Evolutionary conservation across 768 basidiomycete species (phyloP).

Genomic region (Podaxis sp.): DNA sequence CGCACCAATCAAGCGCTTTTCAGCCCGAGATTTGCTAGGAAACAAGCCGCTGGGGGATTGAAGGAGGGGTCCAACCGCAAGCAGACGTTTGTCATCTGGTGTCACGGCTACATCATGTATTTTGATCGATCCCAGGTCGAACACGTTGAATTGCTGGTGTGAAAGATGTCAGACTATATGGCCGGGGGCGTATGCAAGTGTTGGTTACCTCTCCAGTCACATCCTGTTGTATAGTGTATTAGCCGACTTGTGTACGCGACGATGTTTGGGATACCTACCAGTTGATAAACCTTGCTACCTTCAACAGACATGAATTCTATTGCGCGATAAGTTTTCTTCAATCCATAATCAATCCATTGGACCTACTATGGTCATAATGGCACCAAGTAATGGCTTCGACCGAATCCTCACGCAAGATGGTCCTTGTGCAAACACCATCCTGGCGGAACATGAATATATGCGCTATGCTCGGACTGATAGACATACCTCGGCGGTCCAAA

Average conservation of each 20-base stretch:
- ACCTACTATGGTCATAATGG: slow-evolving; percentile 56
- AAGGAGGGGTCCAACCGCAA: slow-evolving; percentile 69
- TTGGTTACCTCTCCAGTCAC: slow-evolving; percentile 50
- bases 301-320: slow-evolving; percentile 73
- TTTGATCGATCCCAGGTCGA: slow-evolving; percentile 59
- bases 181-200: not conserved
- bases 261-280: slow-evolving; percentile 36
- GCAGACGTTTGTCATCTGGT: slow-evolving; percentile 58
- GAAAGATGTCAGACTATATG: not conserved
- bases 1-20: slow-evolving; percentile 73
- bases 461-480: not conserved
- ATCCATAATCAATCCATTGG: not conserved
- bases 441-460: slow-evolving; percentile 22
- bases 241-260: not conserved
- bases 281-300: slow-evolving; percentile 54
- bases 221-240: slow-evolving; percentile 35
- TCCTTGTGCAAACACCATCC: slow-evolving; percentile 69
- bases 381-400: slow-evolving; percentile 72
- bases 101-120: slow-evolving; percentile 73
- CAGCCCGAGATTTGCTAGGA: slow-evolving; percentile 66
- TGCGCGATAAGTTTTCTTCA: slow-evolving; percentile 1
- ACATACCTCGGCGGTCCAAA: slow-evolving; percentile 68
- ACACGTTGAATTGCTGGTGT: slow-evolving; percentile 49
- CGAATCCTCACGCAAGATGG: slow-evolving; percentile 52
- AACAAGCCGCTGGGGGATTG: slow-evolving; percentile 59